Evolutionary conservation across 2,329 filamentous ascomycete species (phyloP), one percentile per base, ranked within the genome.

Genomic region (Teratosphaeria pseudoeucalypti): DNA sequence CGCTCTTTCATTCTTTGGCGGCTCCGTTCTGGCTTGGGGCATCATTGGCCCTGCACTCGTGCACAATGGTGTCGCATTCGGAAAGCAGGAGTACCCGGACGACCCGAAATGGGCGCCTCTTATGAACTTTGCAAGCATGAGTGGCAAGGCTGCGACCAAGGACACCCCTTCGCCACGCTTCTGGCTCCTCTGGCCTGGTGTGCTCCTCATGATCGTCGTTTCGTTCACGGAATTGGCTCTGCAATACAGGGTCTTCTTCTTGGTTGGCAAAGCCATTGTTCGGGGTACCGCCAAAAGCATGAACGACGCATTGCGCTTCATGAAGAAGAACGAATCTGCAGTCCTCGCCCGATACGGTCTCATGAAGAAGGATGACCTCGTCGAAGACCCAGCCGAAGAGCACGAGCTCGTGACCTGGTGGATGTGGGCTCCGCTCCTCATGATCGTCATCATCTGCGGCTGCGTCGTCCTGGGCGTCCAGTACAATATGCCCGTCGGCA

Each of bases 31-130:
- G 27, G 81, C 81, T 49, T 84, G 79, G 79, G 77, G 72, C 52
- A 72, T 85, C 61, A 82, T 85, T 60, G 82, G 81, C 1, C 82
- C 82, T 23, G 65, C 76, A 12, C 77, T 84, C 9, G 79, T 84
- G 1, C 74, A 77, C 64, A 77, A 80, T 60, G 78, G 78, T 60
- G 73, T 64, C 69, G 72, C 79, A 64, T 75, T 77, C 75, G 67
- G 80, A 26, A 60, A 67, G 26, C 68, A 71, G 6, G 65, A 71
- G 12, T 54, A 29, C 7, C 52, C 72, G 9, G 54, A 59, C 19
- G 59, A 59, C 27, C 60, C 60, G 57, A 61, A 52, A 57, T 59
- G 60, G 49, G 54, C 57, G 57, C 59, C 57, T 23, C 73, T 74
- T 57, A 67, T 69, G 56, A 71, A 59, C 34, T 77, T 73, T 62